phyloP scores from a whole-genome alignment of 768 basidiomycete species.

The Saitozyma podzolica region DNA sequence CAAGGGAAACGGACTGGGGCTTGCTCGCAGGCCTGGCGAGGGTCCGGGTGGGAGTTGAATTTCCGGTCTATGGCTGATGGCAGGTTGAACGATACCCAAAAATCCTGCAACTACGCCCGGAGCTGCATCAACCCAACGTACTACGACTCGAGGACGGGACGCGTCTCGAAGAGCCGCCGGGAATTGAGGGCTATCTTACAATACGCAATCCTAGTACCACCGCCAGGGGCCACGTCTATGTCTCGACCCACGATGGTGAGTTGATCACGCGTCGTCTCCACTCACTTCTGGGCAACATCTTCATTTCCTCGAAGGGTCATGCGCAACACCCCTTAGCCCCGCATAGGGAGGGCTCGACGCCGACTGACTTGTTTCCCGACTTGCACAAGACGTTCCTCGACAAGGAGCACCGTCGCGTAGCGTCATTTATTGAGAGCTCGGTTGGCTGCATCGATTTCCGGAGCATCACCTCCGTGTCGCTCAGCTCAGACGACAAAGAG shows the following conservation, averaged over 20 bases:
- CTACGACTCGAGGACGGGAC: conserved; percentile 57
- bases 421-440: conserved; percentile 47
- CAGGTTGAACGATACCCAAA: conserved; percentile 23
- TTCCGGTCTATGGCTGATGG: not conserved
- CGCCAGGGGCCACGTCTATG: conserved; percentile 32
- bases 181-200: conserved; percentile 79
- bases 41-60: conserved; percentile 61
- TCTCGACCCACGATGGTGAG: conserved; percentile 41
- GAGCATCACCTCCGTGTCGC: too few species aligned
- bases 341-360: conserved; percentile 21
- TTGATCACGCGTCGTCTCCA: too few species aligned
- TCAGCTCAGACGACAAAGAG: too few species aligned
- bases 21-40: conserved; percentile 75
- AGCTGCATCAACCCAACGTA: conserved; percentile 64
- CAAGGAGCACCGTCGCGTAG: conserved; percentile 42
- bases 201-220: conserved; percentile 21
- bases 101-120: conserved; percentile 69
- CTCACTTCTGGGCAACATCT: too few species aligned
- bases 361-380: conserved; percentile 25
- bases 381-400: conserved; percentile 37
- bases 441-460: conserved; percentile 70
- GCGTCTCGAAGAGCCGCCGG: conserved; percentile 71
- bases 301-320: conserved; percentile 28
- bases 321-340: conserved; percentile 41
- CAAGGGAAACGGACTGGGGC: conserved; percentile 68